A percentile compares a stretch with the other conserved stretches of the same genome.
Evolutionary conservation across 768 basidiomycete species (phyloP).

Genomic region (Rhodotorula graminis): DNA sequence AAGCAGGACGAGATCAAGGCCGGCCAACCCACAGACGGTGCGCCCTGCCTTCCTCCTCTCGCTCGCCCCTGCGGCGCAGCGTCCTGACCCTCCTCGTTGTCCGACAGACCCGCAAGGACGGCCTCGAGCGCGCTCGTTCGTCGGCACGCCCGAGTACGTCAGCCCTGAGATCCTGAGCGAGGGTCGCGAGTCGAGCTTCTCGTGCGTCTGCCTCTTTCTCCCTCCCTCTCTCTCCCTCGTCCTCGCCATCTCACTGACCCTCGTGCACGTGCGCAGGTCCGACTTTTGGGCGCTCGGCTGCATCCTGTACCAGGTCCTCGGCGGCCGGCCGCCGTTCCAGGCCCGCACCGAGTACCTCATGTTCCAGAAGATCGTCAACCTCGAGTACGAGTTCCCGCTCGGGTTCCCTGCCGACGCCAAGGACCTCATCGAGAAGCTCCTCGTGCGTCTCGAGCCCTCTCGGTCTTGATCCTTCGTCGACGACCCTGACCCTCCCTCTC

Average conservation of each 20-base stretch:
- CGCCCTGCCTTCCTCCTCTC: not conserved
- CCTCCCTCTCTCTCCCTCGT: not conserved
- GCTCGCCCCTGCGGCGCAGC: not conserved
- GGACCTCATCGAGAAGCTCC: conserved; percentile 69
- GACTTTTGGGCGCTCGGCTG: conserved; percentile 96
- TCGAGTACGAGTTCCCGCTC: conserved; percentile 80
- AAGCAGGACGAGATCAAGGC: conserved; percentile 14
- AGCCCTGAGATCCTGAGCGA: conserved; percentile 77
- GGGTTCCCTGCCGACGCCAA: conserved; percentile 71
- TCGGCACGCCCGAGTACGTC: conserved; percentile 85
- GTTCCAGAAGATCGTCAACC: conserved; percentile 85
- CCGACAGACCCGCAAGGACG: conserved; percentile 5
- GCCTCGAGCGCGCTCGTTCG: conserved; percentile 56
- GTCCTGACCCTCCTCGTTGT: not conserved
- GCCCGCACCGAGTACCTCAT: conserved; percentile 85
- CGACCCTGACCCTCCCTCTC: not conserved
- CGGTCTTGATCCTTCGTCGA: not conserved
- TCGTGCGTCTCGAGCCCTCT: conserved; percentile 45
- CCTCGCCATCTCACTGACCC: not conserved
- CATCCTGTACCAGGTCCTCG: conserved; percentile 86
- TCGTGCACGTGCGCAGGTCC: conserved; percentile 55
- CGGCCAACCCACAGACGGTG: conserved; percentile 12
- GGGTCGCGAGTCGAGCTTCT: conserved; percentile 60
- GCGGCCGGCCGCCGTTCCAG: conserved; percentile 85
- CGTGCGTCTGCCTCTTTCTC: conserved; percentile 52